phyloP scores from a whole-genome alignment of 257 asterid genomes.

The Haberlea rhodopensis region DNA sequence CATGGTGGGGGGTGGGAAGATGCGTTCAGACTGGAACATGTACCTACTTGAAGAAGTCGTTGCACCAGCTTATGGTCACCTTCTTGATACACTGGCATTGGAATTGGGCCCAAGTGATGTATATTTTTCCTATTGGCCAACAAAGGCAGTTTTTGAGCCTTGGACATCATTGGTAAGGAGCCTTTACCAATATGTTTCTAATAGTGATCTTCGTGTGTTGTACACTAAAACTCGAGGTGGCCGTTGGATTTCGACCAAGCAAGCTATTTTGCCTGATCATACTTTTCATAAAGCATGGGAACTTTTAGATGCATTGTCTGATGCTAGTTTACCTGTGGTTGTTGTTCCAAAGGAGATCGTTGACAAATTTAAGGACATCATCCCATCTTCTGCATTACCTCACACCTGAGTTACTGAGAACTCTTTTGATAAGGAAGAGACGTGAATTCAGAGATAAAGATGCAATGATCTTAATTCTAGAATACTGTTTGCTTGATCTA shows the following conservation, averaged over 20 bases:
- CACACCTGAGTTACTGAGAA: conserved; percentile 81
- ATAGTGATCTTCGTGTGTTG: conserved; percentile 61
- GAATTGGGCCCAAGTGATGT: conserved; percentile 80
- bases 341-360: conserved; percentile 63
- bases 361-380: conserved; percentile 64
- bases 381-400: conserved; percentile 80
- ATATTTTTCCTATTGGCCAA: conserved; percentile 87
- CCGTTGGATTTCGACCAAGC: conserved; percentile 88
- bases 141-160: conserved; percentile 66
- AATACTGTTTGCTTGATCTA: conserved; percentile 88
- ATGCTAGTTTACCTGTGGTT: conserved; percentile 83
- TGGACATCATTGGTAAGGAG: conserved; percentile 79
- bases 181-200: conserved; percentile 68
- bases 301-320: conserved; percentile 71
- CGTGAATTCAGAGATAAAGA: conserved; percentile 72
- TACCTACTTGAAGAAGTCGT: conserved; percentile 84
- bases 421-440: conserved; percentile 61
- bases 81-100: conserved; percentile 72
- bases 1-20: conserved; percentile 98
- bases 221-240: conserved; percentile 91
- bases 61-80: conserved; percentile 92
- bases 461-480: conserved; percentile 82
- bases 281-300: conserved; percentile 65
- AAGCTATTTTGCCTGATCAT: conserved; percentile 88
- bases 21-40: conserved; percentile 93